Percentiles rank a stretch among this genome's conserved stretches.
phyloP scores from a whole-genome alignment of 345 rosid species.

The Citrus glauca region DNA sequence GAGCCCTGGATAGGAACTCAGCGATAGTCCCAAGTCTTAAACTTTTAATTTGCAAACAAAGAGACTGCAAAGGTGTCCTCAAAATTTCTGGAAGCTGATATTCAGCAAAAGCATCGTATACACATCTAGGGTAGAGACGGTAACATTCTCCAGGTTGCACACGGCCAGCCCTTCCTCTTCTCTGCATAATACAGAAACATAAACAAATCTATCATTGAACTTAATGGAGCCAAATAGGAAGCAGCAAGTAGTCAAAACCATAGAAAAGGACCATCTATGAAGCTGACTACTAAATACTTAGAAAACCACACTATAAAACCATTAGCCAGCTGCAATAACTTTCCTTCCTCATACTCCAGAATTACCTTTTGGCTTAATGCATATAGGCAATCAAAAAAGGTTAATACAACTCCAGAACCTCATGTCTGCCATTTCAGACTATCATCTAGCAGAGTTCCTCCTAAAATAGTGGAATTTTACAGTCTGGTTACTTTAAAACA shows the following conservation, averaged over 20 bases:
- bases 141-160: constrained; percentile 91
- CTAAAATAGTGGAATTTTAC: neutral
- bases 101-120: constrained; percentile 78
- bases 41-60: constrained; percentile 89
- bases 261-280: neutral
- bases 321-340: neutral
- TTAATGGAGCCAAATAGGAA: neutral
- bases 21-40: constrained; percentile 81
- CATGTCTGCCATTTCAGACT: neutral
- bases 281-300: neutral
- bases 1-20: constrained; percentile 74
- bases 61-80: constrained; percentile 90
- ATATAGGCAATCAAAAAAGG: neutral
- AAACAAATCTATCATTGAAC: constrained; percentile 1
- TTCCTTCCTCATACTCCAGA: neutral
- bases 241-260: neutral
- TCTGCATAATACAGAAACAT: constrained; percentile 38
- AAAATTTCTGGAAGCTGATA: constrained; percentile 94
- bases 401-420: neutral
- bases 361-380: neutral
- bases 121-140: constrained; percentile 84
- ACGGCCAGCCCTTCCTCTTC: constrained; percentile 96
- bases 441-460: neutral
- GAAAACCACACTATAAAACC: neutral
- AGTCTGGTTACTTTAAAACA: too few species aligned